phyloP scores from a whole-genome alignment of 495 filamentous ascomycete genomes.

The Neurospora sp. region DNA sequence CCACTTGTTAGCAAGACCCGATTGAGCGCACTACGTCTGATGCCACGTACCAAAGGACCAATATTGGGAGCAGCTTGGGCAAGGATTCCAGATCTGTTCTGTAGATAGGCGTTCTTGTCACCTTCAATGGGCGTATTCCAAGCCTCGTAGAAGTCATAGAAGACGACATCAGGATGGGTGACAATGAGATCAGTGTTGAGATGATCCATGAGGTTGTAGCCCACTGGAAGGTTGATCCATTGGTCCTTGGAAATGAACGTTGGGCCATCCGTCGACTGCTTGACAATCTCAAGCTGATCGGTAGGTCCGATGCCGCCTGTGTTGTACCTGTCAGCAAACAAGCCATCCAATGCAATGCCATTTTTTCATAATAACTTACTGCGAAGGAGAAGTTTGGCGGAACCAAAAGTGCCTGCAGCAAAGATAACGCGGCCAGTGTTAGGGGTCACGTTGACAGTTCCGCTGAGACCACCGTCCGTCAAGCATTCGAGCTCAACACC shows the following conservation, averaged over 20 bases:
- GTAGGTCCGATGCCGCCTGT: slow-evolving; percentile 50
- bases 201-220: slow-evolving; percentile 64
- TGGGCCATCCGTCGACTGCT: slow-evolving; percentile 40
- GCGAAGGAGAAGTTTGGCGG: slow-evolving; percentile 54
- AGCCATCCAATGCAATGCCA: neutral
- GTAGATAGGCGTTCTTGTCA: slow-evolving; percentile 28
- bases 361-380: slow-evolving; percentile 18
- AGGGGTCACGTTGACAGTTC: slow-evolving; percentile 48
- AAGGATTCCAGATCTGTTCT: slow-evolving; percentile 49
- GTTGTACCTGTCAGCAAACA: neutral
- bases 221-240: slow-evolving; percentile 69
- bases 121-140: slow-evolving; percentile 32
- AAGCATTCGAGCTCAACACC: slow-evolving; percentile 59
- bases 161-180: slow-evolving; percentile 48
- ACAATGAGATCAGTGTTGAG: slow-evolving; percentile 58
- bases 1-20: slow-evolving; percentile 8
- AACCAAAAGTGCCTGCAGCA: slow-evolving; percentile 60
- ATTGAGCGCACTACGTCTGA: neutral
- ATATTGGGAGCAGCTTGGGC: slow-evolving; percentile 62
- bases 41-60: slow-evolving; percentile 39
- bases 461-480: slow-evolving; percentile 41
- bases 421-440: slow-evolving; percentile 56
- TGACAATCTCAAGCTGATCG: slow-evolving; percentile 49
- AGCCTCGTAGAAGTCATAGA: slow-evolving; percentile 58
- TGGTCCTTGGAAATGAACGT: slow-evolving; percentile 36